Conservation (phyloP, 345 rosid species). For the Hirschfeldia incana region DNA sequence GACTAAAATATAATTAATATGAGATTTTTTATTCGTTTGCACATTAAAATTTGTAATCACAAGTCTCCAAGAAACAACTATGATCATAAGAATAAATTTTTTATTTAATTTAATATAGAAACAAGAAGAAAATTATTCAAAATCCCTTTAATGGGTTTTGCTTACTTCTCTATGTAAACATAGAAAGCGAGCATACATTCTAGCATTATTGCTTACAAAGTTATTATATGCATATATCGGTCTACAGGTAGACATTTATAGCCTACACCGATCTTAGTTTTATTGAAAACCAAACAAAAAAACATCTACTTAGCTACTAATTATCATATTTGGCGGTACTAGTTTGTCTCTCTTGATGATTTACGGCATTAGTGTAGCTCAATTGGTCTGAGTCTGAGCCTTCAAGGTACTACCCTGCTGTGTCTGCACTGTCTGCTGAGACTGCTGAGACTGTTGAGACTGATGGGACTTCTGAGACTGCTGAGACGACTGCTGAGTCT, state of each 20-base stretch:
- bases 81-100: not conserved
- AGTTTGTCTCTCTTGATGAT: slow-evolving; percentile 6
- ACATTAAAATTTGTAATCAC: not conserved
- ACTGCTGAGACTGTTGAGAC: not conserved
- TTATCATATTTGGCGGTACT: slow-evolving; percentile 3
- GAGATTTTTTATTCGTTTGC: not conserved
- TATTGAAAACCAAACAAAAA: not conserved
- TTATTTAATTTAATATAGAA: not conserved
- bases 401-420: not conserved
- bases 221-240: slow-evolving; percentile 4
- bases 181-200: slow-evolving; percentile 15
- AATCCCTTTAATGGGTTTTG: slow-evolving; percentile 22
- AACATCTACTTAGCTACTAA: slow-evolving; percentile 10
- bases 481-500: not conserved
- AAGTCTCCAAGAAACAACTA: not conserved
- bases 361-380: not conserved
- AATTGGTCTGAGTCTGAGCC: not conserved
- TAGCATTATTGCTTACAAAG: slow-evolving; percentile 3
- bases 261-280: slow-evolving; percentile 32
- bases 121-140: slow-evolving; percentile 1
- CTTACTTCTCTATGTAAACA: slow-evolving; percentile 18
- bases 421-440: not conserved
- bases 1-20: not conserved
- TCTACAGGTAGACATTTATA: slow-evolving; percentile 6
- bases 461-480: not conserved